phyloP scores from a whole-genome alignment of 1,284 basidiomycete species.

The Baeospora myosura region DNA sequence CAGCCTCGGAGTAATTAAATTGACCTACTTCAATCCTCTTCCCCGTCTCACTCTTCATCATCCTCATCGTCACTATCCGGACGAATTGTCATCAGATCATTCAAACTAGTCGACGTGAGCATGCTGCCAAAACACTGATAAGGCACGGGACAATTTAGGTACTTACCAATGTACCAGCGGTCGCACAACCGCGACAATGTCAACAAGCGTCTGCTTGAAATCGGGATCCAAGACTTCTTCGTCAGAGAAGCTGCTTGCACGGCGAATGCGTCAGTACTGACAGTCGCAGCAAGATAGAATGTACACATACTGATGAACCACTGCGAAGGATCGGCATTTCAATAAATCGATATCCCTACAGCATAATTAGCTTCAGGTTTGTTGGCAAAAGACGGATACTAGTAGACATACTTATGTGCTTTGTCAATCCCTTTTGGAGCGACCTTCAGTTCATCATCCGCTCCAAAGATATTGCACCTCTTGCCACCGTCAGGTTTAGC shows the following conservation, averaged over 20 bases:
- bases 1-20: neutral
- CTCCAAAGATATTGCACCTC: slow-evolving; percentile 71
- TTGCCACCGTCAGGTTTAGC: slow-evolving; percentile 55
- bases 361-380: neutral
- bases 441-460: slow-evolving; percentile 75
- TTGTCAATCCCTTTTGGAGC: slow-evolving; percentile 87
- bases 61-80: slow-evolving; percentile 16
- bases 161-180: slow-evolving; percentile 82
- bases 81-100: slow-evolving; percentile 41
- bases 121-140: neutral
- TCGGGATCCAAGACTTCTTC: slow-evolving; percentile 58
- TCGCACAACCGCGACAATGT: slow-evolving; percentile 48
- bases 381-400: neutral
- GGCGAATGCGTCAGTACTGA: neutral
- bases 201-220: slow-evolving; percentile 59
- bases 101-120: slow-evolving; percentile 48
- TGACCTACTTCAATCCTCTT: neutral
- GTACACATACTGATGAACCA: slow-evolving; percentile 51
- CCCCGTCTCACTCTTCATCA: slow-evolving; percentile 21
- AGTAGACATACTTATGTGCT: slow-evolving; percentile 59
- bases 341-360: slow-evolving; percentile 78
- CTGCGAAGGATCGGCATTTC: slow-evolving; percentile 75
- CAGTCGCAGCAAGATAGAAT: neutral
- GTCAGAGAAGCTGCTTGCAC: slow-evolving; percentile 60
- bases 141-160: slow-evolving; percentile 2